These are phyloP conservation scores for Cyclotella sp. DNA, from an alignment of 108 stramenopile genomes.

Conservation along the genomic window DNA sequence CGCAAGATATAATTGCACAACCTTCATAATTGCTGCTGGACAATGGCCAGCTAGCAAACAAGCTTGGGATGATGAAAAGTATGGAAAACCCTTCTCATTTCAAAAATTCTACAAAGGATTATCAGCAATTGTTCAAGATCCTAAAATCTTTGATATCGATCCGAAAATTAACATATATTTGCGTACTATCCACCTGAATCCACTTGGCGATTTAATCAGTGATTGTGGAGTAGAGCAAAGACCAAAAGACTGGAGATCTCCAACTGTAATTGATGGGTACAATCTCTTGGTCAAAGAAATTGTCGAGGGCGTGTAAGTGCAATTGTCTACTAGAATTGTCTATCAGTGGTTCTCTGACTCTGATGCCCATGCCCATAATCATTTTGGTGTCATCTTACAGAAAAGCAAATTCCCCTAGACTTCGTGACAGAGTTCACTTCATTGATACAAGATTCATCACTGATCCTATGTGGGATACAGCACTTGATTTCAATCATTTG, in stretches of 20 bases:
- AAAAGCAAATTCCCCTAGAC: not conserved
- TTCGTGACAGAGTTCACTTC: slow-evolving; percentile 1
- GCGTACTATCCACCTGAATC: not conserved
- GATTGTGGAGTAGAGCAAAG: not conserved
- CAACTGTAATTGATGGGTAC: slow-evolving; percentile 18
- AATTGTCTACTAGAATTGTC: not conserved
- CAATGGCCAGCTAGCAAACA: slow-evolving; percentile 1
- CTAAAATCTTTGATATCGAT: not conserved
- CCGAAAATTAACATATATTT: slow-evolving; percentile 1
- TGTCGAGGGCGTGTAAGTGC: not conserved
- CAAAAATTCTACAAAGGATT: not conserved
- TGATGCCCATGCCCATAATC: too few relatives aligned
- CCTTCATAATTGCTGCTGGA: too few relatives aligned
- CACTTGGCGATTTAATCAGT: not conserved
- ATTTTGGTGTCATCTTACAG: not conserved
- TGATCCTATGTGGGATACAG: slow-evolving; percentile 9
- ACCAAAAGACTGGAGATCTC: not conserved
- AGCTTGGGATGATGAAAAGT: slow-evolving; percentile 10
- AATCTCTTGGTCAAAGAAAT: not conserved
- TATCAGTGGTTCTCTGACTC: not conserved
- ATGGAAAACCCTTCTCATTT: not conserved
- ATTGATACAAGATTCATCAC: slow-evolving; percentile 8
- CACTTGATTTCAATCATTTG: slow-evolving; percentile 3
- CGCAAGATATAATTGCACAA: too few relatives aligned
- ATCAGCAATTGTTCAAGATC: not conserved